Base-by-base conservation (phyloP, 2,329 filamentous ascomycete species). In the Fusarium keratoplasticum region DNA sequence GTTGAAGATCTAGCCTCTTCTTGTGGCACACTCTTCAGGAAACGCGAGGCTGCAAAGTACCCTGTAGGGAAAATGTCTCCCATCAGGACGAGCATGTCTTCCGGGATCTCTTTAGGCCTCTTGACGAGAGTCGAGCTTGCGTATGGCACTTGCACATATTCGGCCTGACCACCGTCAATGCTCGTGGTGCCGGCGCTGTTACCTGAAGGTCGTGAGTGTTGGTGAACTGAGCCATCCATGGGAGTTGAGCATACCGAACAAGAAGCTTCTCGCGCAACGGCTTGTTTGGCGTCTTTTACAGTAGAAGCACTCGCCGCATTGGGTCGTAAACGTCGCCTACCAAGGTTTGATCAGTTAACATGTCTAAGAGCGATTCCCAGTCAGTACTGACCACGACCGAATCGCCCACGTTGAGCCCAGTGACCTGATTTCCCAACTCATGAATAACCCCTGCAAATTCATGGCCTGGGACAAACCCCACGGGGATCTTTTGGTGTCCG, bases 401-500 rank as follows among this genome's bases (percentile, higher is more conserved):
- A 20, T 47, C 42, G 11, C 42, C 42, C 14, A 27, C 7, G n/a
- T 18, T 18, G 13, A 47, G 14, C 14, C 42, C 42, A 47, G 42
- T 47, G 22, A 47, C 42, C n/a, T 47, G 22, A 27, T 14, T 27
- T 18, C 42, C 42, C 22, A 47, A 27, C 14, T 47, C 42, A 27
- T 27, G 42, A 27, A 47, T 27, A 1, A 47, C 42, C 14, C 42
- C 42, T 25, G 42, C 14, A 5, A 47, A 47, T 5, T 47, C 42
- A 27, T 47, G 42, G 16, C 42, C 68, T 14, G 57, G 61, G 2
- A 69, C 69, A n/a, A 65, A 65, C 9, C 62, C 66, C 8, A 57
- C 50, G 7, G 69, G 55, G 20, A 61, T 68, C 38, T 68, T 71
- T 38, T 61, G 57, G 31, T 67, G 61, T 1, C 70, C 70, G n/a